Base-by-base conservation (phyloP, 768 basidiomycete species). In the Panus rudis region DNA sequence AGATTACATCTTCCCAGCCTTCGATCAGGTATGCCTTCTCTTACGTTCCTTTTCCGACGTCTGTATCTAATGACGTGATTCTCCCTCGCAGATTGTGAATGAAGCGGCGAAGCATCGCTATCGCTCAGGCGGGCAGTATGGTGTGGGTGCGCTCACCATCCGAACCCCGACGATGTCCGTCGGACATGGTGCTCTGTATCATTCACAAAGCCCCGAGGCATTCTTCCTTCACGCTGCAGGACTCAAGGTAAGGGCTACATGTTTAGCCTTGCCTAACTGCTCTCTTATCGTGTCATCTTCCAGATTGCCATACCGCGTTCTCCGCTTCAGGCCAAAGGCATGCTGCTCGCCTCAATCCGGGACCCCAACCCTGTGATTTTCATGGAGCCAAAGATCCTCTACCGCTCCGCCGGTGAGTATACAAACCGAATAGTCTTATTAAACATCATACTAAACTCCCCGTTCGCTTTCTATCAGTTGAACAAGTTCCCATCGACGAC, bases 361-460 rank as follows among this genome's bases (percentile, higher is more conserved):
- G 92, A 97, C 55, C 88, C 90, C 1, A 93, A 93, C 55, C 93
- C 93, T 0, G 87, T 92, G 12, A 78, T 97, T 33, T 90, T 97
- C 62, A 89, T 97, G 82, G 92, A 97, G 61, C 92, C 92, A 34
- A 83, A 97, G 67, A 76, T 94, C 44, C 67, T 97, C 12, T 97
- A 97, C 60, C 82, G 92, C 39, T 92, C 92, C 34, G 79, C 92
- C 54, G 77, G 85, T 85, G 52, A 17, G 53, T 42, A 38, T n/a
- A n/a, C n/a, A n/a, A n/a, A n/a, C n/a, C n/a, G n/a, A n/a, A n/a
- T n/a, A 45, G 42, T 13, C 37, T 12, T 10, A 11, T 21, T 6
- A 13, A 27, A 12, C 1, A 8, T 12, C 7, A 3, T 6, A 17
- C 17, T 7, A n/a, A 17, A 37, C 13, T 42, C 30, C 10, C 20